Conservation (phyloP, 768 basidiomycete species). For the Boletus rufocinnamomeus region DNA sequence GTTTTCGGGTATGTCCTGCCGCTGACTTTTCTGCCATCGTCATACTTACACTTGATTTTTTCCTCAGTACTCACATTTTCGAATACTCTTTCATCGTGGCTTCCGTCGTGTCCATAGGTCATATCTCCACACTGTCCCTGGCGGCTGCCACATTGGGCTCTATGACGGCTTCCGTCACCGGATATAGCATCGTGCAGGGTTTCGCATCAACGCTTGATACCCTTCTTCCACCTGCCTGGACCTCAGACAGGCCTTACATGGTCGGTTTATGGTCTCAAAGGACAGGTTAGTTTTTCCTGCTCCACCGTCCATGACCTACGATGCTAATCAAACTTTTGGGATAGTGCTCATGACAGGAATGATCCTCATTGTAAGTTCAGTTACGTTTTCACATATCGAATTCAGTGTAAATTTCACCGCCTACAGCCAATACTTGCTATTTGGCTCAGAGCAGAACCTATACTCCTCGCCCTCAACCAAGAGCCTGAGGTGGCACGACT, state of each 20-base stretch:
- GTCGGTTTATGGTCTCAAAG: slow-evolving; percentile 92
- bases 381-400: background rate
- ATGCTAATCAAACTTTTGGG: slow-evolving; percentile 10
- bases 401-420: background rate
- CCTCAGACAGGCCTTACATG: slow-evolving; percentile 76
- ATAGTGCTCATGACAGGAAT: slow-evolving; percentile 63
- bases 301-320: background rate
- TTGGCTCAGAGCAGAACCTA: slow-evolving; percentile 82
- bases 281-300: slow-evolving; percentile 57
- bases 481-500: slow-evolving; percentile 82
- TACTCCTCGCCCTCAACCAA: slow-evolving; percentile 75
- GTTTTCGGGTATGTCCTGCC: slow-evolving; percentile 62
- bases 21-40: background rate
- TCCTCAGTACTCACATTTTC: slow-evolving; percentile 65
- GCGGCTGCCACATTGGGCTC: slow-evolving; percentile 78
- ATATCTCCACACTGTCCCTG: slow-evolving; percentile 85
- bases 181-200: slow-evolving; percentile 73
- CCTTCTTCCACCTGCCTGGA: slow-evolving; percentile 93
- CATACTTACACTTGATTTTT: slow-evolving; percentile 1
- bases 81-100: slow-evolving; percentile 87
- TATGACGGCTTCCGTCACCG: slow-evolving; percentile 66
- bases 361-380: slow-evolving; percentile 55
- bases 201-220: slow-evolving; percentile 88
- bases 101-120: slow-evolving; percentile 86
- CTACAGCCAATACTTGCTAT: slow-evolving; percentile 56